phyloP scores from a whole-genome alignment of 2,329 filamentous ascomycete genomes.

The Chrysosporium queenslandicum region DNA sequence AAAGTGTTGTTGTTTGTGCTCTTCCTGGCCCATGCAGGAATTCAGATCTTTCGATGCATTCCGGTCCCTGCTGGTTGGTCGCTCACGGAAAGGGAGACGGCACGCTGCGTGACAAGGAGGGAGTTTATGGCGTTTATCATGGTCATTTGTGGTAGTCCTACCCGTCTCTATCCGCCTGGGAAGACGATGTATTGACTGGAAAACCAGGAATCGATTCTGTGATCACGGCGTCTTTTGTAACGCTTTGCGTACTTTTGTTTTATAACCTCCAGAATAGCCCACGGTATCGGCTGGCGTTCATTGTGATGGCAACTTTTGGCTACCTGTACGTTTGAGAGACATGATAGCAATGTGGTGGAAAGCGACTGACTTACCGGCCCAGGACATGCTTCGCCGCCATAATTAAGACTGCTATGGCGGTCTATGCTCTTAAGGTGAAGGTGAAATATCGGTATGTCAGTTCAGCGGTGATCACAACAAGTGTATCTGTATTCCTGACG shows the following conservation, averaged over 20 bases:
- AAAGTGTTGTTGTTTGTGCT: constrained; percentile 37
- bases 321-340: constrained; percentile 28
- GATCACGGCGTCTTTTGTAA: constrained; percentile 38
- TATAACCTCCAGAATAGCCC: constrained; percentile 35
- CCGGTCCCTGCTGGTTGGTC: constrained; percentile 41
- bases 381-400: constrained; percentile 36
- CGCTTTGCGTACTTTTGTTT: constrained; percentile 37
- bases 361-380: neutral
- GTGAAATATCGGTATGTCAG: constrained; percentile 29
- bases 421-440: constrained; percentile 24
- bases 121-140: constrained; percentile 39
- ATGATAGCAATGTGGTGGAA: neutral
- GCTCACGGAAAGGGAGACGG: constrained; percentile 25
- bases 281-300: constrained; percentile 33
- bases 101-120: constrained; percentile 36
- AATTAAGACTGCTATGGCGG: constrained; percentile 33
- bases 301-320: constrained; percentile 36
- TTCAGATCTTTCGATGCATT: constrained; percentile 41
- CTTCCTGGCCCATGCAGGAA: constrained; percentile 36
- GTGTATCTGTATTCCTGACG: neutral
- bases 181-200: neutral
- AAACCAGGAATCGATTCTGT: constrained; percentile 4
- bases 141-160: constrained; percentile 32
- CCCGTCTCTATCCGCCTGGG: constrained; percentile 13
- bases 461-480: neutral